A percentile compares a stretch with the other conserved stretches of the same genome.
phyloP scores from a whole-genome alignment of 441 rosid genomes.

The Eruca vesicaria region DNA sequence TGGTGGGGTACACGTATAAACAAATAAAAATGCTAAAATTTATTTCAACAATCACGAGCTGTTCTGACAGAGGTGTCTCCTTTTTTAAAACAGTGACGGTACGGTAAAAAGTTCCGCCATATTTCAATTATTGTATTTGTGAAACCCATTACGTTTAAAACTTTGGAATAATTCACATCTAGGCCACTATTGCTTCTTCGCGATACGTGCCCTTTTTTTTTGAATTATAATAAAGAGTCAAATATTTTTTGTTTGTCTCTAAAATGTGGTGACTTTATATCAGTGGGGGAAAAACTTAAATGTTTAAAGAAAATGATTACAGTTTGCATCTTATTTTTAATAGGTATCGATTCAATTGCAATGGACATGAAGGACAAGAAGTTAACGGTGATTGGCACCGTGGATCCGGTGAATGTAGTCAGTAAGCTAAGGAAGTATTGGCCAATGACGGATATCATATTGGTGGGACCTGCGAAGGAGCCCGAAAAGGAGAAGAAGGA shows the following conservation, averaged over 20 bases:
- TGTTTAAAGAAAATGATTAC: background rate
- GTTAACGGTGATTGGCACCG: constrained; percentile 75
- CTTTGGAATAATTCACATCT: constrained; percentile 16
- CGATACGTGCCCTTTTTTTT: constrained; percentile 29
- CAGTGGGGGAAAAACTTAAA: background rate
- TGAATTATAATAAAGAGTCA: constrained; percentile 2
- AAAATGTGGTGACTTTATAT: constrained; percentile 6
- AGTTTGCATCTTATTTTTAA: background rate
- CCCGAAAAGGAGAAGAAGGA: constrained; percentile 78
- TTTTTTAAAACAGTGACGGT: constrained; percentile 24
- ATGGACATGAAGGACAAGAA: constrained; percentile 85
- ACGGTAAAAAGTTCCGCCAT: constrained; percentile 31
- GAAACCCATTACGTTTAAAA: background rate
- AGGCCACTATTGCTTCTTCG: constrained; percentile 31
- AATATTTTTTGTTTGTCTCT: background rate
- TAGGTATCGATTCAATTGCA: constrained; percentile 85
- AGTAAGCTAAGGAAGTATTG: constrained; percentile 86
- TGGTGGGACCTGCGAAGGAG: constrained; percentile 89
- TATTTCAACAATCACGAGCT: constrained; percentile 33
- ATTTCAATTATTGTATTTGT: constrained; percentile 18
- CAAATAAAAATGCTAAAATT: background rate
- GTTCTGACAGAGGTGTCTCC: constrained; percentile 29
- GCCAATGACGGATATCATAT: constrained; percentile 64
- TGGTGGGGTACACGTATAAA: constrained; percentile 7
- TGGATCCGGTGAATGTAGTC: constrained; percentile 73